These are phyloP conservation scores for Calamus simplicifolius DNA, from an alignment of 176 grass and related monocot species.

Conservation along the genomic window DNA sequence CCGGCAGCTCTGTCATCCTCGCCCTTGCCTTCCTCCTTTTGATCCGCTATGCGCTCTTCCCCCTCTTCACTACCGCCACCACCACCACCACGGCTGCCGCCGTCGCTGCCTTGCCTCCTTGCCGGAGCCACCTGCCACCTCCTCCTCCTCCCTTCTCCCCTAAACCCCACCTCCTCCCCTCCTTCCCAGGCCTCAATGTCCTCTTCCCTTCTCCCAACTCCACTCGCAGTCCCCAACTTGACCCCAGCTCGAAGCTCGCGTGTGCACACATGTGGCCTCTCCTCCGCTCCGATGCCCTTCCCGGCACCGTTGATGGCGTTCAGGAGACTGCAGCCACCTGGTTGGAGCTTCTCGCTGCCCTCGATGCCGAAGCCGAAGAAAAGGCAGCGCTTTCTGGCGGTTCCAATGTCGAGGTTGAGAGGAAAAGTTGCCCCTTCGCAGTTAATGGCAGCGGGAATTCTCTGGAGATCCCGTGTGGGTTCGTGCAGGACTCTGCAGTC, in stretches of 20 bases:
- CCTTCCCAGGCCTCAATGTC: conserved; percentile 1
- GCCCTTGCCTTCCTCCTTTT: conserved; percentile 27
- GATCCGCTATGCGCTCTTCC: conserved; percentile 31
- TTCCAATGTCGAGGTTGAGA: background rate
- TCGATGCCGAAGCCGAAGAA: conserved; percentile 6
- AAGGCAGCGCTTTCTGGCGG: background rate
- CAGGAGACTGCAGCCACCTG: conserved; percentile 51
- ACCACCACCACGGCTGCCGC: background rate
- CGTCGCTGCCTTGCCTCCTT: background rate
- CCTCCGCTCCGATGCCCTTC: conserved; percentile 60
- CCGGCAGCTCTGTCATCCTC: conserved; percentile 39
- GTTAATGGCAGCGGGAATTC: conserved; percentile 20
- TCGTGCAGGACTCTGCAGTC: conserved; percentile 54
- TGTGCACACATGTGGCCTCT: conserved; percentile 65
- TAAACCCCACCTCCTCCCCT: conserved; percentile 42
- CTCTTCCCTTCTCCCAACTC: conserved; percentile 27
- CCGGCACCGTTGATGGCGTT: conserved; percentile 34
- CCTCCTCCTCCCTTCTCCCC: conserved; percentile 25
- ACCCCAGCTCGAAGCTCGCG: conserved; percentile 12
- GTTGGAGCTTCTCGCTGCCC: conserved; percentile 30
- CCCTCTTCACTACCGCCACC: conserved; percentile 6
- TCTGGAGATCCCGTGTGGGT: conserved; percentile 50
- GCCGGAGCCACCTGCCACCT: background rate
- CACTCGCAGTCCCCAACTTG: background rate
- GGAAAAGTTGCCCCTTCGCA: conserved; percentile 27